Evolutionary conservation across 805 yeast genomes (phyloP).

Genomic region (Wickerhamiella kurtzmanii): DNA sequence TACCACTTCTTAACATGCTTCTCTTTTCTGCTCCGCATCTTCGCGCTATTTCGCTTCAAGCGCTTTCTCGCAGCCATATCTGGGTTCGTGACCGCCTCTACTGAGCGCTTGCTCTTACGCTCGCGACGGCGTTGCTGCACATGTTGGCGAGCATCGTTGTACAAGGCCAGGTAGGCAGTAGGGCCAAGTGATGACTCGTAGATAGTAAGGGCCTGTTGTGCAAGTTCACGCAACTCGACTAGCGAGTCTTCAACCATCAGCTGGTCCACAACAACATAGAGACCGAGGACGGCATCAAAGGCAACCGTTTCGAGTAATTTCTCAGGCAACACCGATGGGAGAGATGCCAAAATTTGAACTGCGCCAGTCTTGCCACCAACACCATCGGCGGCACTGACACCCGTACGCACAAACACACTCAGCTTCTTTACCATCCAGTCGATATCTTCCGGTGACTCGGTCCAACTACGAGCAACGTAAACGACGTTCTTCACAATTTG

Average conservation of each 20-base stretch:
- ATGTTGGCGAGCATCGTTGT: constrained; percentile 47
- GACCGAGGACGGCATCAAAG: constrained; percentile 40
- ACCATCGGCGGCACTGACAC: constrained; percentile 33
- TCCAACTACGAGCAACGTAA: constrained; percentile 50
- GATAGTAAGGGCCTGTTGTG: constrained; percentile 54
- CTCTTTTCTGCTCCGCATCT: constrained; percentile 51
- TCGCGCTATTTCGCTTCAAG: constrained; percentile 58
- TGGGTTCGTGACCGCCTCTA: constrained; percentile 64
- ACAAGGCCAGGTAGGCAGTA: constrained; percentile 48
- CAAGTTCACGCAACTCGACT: constrained; percentile 36
- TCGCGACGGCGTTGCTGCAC: constrained; percentile 57
- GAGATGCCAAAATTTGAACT: constrained; percentile 57
- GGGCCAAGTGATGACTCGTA: constrained; percentile 59
- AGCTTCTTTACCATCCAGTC: constrained; percentile 54
- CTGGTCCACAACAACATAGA: constrained; percentile 32
- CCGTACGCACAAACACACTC: constrained; percentile 48
- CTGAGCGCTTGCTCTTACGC: constrained; percentile 61
- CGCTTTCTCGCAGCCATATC: constrained; percentile 69
- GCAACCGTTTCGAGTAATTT: constrained; percentile 33
- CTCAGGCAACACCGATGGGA: constrained; percentile 36
- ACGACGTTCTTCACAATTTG: constrained; percentile 58
- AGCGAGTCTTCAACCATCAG: constrained; percentile 29
- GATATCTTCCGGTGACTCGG: constrained; percentile 23
- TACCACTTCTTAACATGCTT: not conserved
- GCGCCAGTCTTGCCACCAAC: constrained; percentile 50